Conservation (phyloP, 805 yeast species). For the Yamadazyma nakazawae region DNA sequence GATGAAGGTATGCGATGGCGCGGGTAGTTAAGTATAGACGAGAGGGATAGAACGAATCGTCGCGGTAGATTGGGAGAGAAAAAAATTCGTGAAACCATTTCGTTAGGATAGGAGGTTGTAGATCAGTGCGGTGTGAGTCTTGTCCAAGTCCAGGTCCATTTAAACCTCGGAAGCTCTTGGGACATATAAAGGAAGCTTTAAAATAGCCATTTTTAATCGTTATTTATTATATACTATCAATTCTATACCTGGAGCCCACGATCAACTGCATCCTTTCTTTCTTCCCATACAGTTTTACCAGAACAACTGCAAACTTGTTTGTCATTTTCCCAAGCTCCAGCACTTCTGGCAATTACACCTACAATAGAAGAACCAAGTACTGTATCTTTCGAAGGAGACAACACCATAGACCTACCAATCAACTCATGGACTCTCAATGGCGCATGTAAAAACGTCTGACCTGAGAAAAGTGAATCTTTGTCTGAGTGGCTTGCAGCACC, state of each 20-base stretch:
- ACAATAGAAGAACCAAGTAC: constrained; percentile 49
- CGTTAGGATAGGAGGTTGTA: no score
- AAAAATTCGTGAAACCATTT: background rate
- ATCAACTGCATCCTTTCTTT: constrained; percentile 68
- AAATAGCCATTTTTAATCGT: background rate
- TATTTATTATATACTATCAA: background rate
- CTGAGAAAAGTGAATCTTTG: constrained; percentile 22
- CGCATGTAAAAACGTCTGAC: constrained; percentile 39
- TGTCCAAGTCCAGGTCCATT: no score
- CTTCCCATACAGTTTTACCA: constrained; percentile 96
- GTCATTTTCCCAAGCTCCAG: constrained; percentile 96
- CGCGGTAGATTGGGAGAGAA: background rate
- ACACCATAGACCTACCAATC: constrained; percentile 66
- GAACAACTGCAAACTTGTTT: constrained; percentile 91
- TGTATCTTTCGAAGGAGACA: constrained; percentile 38
- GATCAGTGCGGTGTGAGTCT: background rate
- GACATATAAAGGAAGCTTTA: background rate
- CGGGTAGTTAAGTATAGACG: constrained; percentile 1
- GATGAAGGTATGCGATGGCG: constrained; percentile 1
- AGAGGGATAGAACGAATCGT: background rate
- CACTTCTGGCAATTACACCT: constrained; percentile 93
- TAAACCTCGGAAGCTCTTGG: background rate
- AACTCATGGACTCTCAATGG: constrained; percentile 52
- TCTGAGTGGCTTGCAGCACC: constrained; percentile 27
- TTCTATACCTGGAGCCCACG: constrained; percentile 40